Conservation (phyloP, 2,329 filamentous ascomycete genomes). For the Neonectria punicea region DNA sequence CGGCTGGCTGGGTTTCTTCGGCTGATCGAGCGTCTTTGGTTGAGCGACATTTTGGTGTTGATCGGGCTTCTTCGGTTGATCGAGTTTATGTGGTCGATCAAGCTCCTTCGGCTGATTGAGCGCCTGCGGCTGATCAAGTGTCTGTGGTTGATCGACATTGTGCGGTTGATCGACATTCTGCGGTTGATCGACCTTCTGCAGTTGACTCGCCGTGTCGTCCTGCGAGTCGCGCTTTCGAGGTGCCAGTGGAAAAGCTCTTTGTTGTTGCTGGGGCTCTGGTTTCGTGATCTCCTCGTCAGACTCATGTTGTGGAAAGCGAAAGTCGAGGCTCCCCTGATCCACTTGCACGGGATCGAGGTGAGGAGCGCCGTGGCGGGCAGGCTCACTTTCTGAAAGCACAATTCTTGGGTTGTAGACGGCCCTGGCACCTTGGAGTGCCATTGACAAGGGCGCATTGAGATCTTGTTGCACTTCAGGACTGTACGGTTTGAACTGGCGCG, state of each 20-base stretch:
- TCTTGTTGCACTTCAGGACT: background rate
- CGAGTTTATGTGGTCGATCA: no score
- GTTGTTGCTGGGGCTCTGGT: background rate
- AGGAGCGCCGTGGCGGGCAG: background rate
- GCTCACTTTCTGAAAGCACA: background rate
- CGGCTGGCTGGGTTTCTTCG: background rate
- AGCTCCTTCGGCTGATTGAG: no score
- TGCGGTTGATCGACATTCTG: no score
- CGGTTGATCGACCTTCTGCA: no score
- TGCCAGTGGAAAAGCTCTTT: background rate
- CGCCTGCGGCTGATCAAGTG: no score
- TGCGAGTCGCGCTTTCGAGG: background rate
- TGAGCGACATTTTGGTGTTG: background rate
- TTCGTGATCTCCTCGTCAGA: background rate
- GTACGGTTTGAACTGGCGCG: background rate
- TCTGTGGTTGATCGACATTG: no score
- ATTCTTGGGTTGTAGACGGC: background rate
- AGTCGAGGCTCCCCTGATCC: background rate
- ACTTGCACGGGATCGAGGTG: background rate
- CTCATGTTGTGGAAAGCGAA: background rate
- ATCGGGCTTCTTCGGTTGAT: no score
- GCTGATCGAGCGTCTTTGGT: background rate
- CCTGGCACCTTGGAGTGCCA: background rate
- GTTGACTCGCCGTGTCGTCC: background rate
- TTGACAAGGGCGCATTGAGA: background rate